Evolutionary conservation across 768 basidiomycete genomes (phyloP), one percentile per base, ranked within the genome.

Genomic region (Russula sp.): DNA sequence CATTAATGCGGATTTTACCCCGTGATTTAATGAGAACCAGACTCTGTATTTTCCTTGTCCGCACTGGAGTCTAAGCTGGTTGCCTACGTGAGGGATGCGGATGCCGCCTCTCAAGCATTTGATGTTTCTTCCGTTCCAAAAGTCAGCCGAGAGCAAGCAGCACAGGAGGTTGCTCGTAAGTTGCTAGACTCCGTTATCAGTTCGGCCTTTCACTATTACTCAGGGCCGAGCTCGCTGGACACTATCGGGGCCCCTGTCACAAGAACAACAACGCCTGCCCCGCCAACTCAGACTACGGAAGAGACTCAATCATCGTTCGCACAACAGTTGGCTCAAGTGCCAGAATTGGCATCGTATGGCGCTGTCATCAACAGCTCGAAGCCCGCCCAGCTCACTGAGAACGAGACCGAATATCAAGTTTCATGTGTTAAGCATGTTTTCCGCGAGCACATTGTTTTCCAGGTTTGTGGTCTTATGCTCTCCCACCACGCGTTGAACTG

Each of bases 331-430:
- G 76, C 85, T 2, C 88, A 88, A 56, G 86, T 98, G 32, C 87
- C 94, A 22, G 91, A 98, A 69, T 83, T 99, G 61, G 82, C 81
- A 5, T 76, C 79, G 8, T 98, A 96, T 73, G 97, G 97, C 10
- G 73, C 88, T 52, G 84, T 97, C 54, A 79, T 95, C 70, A 93
- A 87, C 75, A 98, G 84, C 65, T 65, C 81, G 41, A 90, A 85
- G 67, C 86, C 88, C 11, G 75, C 81, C 25, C 90, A 88, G 65
- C 84, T 98, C 60, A 98, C 97, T 14, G 97, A 99, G 76, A 89
- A 83, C 69, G 97, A 98, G 75, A 98, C 94, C 5, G 97, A 98
- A 75, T 99, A 98, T 71, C 93, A 97, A 70, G 96, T 98, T 50
- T 85, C 89, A 10, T 92, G 91, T 68, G 91, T 97, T 74, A 98